Conservation (phyloP, 1,139 yeast species). For the Geotrichum siamense region DNA sequence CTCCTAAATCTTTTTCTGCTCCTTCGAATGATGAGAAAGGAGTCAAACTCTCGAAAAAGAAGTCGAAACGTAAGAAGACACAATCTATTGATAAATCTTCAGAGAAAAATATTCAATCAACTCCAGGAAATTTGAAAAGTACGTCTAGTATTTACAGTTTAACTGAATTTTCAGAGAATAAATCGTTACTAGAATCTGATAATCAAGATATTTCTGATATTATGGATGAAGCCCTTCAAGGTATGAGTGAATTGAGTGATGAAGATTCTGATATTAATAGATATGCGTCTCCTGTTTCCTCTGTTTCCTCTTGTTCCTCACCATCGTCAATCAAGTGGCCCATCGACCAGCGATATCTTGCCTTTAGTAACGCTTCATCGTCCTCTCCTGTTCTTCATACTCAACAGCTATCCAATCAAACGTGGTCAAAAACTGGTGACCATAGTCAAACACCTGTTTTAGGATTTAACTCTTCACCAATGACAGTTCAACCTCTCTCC, state of each 20-base stretch:
- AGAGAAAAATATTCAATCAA: background rate
- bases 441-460: background rate
- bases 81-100: background rate
- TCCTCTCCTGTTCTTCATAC: conserved; percentile 1
- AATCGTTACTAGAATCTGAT: conserved; percentile 6
- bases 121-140: no score
- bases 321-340: conserved; percentile 10
- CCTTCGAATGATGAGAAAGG: conserved; percentile 8
- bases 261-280: background rate
- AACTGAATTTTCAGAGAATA: background rate
- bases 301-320: conserved; percentile 3
- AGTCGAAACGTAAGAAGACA: conserved; percentile 9
- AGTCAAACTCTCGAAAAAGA: conserved; percentile 8
- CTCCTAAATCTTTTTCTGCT: background rate
- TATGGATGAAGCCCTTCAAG: conserved; percentile 13
- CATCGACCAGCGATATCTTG: conserved; percentile 4
- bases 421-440: background rate
- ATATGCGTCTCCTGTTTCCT: conserved; percentile 4
- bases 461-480: background rate
- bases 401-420: background rate
- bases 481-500: background rate
- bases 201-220: conserved; percentile 11
- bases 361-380: background rate
- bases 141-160: no score
- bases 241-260: conserved; percentile 11